Base-by-base conservation (phyloP, 768 basidiomycete genomes). In the Lentinula detonsa region DNA sequence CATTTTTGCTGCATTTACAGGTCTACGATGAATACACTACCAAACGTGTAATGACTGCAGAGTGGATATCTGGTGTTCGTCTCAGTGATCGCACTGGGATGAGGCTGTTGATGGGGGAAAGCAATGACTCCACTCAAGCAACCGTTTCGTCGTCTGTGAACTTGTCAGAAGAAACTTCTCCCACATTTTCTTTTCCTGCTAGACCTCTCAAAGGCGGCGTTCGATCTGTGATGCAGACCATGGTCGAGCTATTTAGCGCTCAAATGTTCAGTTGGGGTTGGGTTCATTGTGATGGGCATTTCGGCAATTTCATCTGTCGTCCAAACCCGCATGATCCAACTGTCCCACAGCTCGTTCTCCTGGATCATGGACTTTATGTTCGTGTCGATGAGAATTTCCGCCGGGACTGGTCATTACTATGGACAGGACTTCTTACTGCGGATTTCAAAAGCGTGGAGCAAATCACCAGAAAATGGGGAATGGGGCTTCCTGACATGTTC, bases 331-430 rank as follows among this genome's bases (percentile, higher is more conserved):
- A 68, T 15, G 65, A 75, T 18, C 80, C 78, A 0, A 66, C 65
- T 7, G 66, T 70, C 5, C 79, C 85, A 2, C 87, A 90, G 66
- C 77, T 93, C 63, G 89, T 97, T 35, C 78, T 97, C 11, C 84
- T 98, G 66, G 95, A 98, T 69, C 95, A 98, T 70, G 95, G 95
- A 1, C 76, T 98, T 10, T 97, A 96, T 69, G 90, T 95, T 42
- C 76, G 77, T 7, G 57, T 54, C 15, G 50, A 53, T 35, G 81
- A 87, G 16, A 70, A 76, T 1, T 93, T 97, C 70, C 81, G 84
- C 63, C 74, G 79, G 35, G 84, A 95, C 60, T 96, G 95, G 77
- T 87, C 89, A 16, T 73, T 76, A 4, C 75, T 96, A 4, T 95
- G 93, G 93, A 80, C 84, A 55, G 81, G 80, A 16, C 78, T 89